Base-by-base conservation (phyloP, 2,329 filamentous ascomycete genomes). In the Alternaria gaisen region DNA sequence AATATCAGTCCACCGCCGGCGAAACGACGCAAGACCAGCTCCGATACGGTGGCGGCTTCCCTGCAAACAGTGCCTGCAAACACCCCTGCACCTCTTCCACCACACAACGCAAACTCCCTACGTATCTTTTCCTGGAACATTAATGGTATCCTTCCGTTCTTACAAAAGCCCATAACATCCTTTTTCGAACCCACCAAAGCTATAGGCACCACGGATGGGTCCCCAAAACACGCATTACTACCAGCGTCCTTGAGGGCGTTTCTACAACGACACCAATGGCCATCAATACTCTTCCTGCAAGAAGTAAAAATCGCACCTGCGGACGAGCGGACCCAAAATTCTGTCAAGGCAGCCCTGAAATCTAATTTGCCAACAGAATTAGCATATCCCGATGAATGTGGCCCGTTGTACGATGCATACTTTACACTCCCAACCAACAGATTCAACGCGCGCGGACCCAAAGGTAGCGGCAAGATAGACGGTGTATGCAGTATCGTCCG, bases 401-500 rank as follows among this genome's bases (percentile, higher is more conserved):
- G 68, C 30, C 82, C 81, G 5, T 68, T 66, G 5, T 85, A 85
- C 63, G 70, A 73, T 22, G 73, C 81, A 0, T 73, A 82, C 58
- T 83, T 84, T 66, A 82, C 78, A 46, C 76, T 87, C 0, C 84
- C 85, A 0, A 75, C 72, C 4, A 84, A 87, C 68, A 79, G 72
- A 30, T 71, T 80, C 69, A 87, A 87, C 63, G 84, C 82, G 4
- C 77, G 76, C 1, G 84, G 83, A 0, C 83, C 83, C 46, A 22
- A 64, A 32, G 64, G 66, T 11, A 81, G 79, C 1, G 80, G 84
- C 1, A 85, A 81, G 60, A 73, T 86, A 1, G 85, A 87, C 63
- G 84, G 85, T 12, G 83, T 87, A 2, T 83, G 80, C 28, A 82
- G 80, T 24, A 79, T 87, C 44, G 66, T 86, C 14, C 78, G 84